These are phyloP conservation scores for Saturnispora dispora DNA, from an alignment of 805 yeast genomes.

Conservation along the genomic window DNA sequence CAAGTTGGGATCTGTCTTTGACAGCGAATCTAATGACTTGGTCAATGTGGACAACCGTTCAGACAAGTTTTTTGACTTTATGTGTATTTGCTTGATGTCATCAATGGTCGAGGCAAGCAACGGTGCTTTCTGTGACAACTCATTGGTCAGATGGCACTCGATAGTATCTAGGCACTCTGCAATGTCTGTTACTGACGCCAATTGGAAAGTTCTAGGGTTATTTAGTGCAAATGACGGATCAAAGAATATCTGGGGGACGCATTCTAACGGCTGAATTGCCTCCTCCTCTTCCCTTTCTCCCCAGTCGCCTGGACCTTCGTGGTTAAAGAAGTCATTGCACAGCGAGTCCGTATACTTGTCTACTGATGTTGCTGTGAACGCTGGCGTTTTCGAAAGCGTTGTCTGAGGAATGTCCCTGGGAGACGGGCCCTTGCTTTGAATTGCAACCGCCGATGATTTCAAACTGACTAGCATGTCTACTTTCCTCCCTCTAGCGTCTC, in stretches of 20 bases:
- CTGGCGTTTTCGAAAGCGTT: slow-evolving; percentile 45
- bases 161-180: slow-evolving; percentile 75
- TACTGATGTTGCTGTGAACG: slow-evolving; percentile 35
- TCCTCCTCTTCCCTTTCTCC: slow-evolving; percentile 20
- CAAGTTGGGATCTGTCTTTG: slow-evolving; percentile 49
- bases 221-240: slow-evolving; percentile 68
- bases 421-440: slow-evolving; percentile 59
- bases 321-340: slow-evolving; percentile 36
- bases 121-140: slow-evolving; percentile 75
- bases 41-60: slow-evolving; percentile 38
- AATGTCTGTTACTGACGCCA: slow-evolving; percentile 69
- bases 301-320: slow-evolving; percentile 29
- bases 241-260: slow-evolving; percentile 65
- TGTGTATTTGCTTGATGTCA: slow-evolving; percentile 59
- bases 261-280: slow-evolving; percentile 26
- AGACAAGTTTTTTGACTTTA: slow-evolving; percentile 44
- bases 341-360: slow-evolving; percentile 36
- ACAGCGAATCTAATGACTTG: slow-evolving; percentile 35
- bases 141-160: slow-evolving; percentile 70
- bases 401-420: slow-evolving; percentile 78
- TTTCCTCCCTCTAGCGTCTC: neutral
- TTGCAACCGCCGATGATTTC: slow-evolving; percentile 31
- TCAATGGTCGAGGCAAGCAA: slow-evolving; percentile 79
- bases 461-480: slow-evolving; percentile 17
- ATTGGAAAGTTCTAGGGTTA: slow-evolving; percentile 75